Evolutionary conservation across 106 monocot species (phyloP), one percentile per base, ranked within the genome.

Genomic region (Acanthochlamys bracteata): DNA sequence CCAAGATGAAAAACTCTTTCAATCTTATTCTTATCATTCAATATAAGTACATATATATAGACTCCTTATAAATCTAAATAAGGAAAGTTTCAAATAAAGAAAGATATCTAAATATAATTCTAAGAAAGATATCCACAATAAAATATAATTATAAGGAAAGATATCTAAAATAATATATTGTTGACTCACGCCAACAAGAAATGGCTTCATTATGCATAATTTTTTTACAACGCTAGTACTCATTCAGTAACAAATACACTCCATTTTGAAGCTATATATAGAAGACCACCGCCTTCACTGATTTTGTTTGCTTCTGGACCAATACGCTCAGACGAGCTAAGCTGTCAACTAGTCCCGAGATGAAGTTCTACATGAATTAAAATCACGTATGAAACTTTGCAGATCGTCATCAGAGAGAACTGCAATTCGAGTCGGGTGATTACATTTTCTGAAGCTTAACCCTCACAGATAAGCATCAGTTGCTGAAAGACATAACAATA

Each of bases 231-330:
- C 51, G 61, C 71, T 3, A 42, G 60, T 13, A 0, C 9, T 10
- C 61, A 71, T 39, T 27, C 60, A 9, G 4, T 27, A 0, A 17
- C 25, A 7, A 20, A 20, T 7, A 52, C 53, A 16, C 25, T 61
- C 10, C 71, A 60, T 7, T 71, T 52, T 62, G 61, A 71, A 21
- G 60, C 33, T 1, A 33, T 62, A 0, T 71, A 51, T 52, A 61
- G 57, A 1, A n/a, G 57, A 3, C 7, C 57, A 7, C 57, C 57
- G 57, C 57, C 57, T 7, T 19, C 57, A 0, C 19, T 57, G 21
- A 0, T 19, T 3, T 12, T 11, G 6, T 57, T 21, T 24, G 10
- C 11, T 23, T 3, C 21, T 9, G 57, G 57, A 1, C 4, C 57
- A 7, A 11, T 23, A 7, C 14, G 11, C 3, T n/a, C 24, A 2